Evolutionary conservation across 2,329 filamentous ascomycete genomes (phyloP), one percentile per base, ranked within the genome.

Genomic region (Drechslera avenae): DNA sequence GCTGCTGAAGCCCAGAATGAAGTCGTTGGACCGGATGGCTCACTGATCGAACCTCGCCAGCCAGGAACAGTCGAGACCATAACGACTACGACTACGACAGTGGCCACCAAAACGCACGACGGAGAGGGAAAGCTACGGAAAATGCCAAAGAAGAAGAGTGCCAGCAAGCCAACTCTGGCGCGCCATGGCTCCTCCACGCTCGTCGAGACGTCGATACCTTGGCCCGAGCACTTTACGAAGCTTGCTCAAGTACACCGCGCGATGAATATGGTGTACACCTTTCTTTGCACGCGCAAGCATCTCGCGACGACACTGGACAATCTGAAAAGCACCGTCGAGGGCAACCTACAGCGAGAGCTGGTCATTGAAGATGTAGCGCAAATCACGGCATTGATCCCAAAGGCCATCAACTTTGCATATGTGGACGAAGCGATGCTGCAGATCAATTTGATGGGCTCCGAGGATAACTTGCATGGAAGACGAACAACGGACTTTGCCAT

Each of bases 221-320:
- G 93, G 91, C 91, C 92, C 0, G 80, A 84, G 1, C 79, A 82
- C 37, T 90, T 97, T 72, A 87, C 84, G 49, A 78, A 80, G 34
- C 80, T 97, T 7, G 85, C 88, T 19, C 86, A 87, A 69, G 89
- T 87, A 0, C 89, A 97, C 70, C 84, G 86, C 54, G 93, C 94
- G 1, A 76, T 99, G 52, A 99, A 96, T 63, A 77, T 97, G 1
- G 91, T 97, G 1, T 96, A 91, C 64, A 97, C 94, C 0, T 97
- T 99, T 69, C 96, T 91, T 76, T 94, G 87, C 69, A 93, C 93
- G 1, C 86, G 94, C 37, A 97, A 96, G 69, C 90, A 97, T 64
- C 81, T 97, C 21, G 86, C 90, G 0, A 97, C 94, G 0, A 97
- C 93, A 0, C 91, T 97, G 60, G 89, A 94, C 13, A 96, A 88